Base-by-base conservation (phyloP, 208 protist species). In the Acanthamoeba culbertsoni region DNA sequence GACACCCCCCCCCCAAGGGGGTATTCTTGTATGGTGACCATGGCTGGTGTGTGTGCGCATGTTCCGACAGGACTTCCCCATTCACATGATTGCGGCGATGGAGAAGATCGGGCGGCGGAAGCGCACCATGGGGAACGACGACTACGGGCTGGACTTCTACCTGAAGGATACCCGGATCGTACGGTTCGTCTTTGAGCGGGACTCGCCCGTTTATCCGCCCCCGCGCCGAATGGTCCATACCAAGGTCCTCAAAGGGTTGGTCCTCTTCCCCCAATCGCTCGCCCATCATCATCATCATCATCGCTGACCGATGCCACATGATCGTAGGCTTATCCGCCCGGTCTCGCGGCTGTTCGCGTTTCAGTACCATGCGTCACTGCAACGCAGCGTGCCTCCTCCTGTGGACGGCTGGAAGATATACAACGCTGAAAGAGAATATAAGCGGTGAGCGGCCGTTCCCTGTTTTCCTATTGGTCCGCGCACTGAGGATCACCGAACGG, bases 381-480 rank as follows among this genome's bases (percentile, higher is more conserved):
- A 59, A 35, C 55, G 53, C 16, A n/a, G 10, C n/a, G 16, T 53
- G 16, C 82, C 46, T 23, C 82, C 55, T 68, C 82, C 23, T 31
- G 88, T 79, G 14, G 88, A 93, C 43, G 88, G 88, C 31, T 93
- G 88, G 88, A 93, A 77, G 23, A 75, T 93, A 18, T 93, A 93
- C 62, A 55, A 93, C 26, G 33, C 82, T 16, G 46, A 68, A 28
- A 43, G 31, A 23, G 82, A 90, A 35, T 90, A 68, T 40, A 59
- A 48, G 23, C 82, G 82, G 82, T 90, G 35, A 59, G 14, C 14
- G n/a, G n/a, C n/a, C n/a, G n/a, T n/a, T n/a, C n/a, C n/a, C n/a
- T n/a, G n/a, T n/a, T n/a, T n/a, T n/a, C n/a, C n/a, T n/a, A n/a
- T n/a, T n/a, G n/a, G n/a, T n/a, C n/a, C n/a, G n/a, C n/a, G n/a